These are phyloP conservation scores for Citropsis articulata DNA, from an alignment of 345 rosid species.

Conservation along the genomic window DNA sequence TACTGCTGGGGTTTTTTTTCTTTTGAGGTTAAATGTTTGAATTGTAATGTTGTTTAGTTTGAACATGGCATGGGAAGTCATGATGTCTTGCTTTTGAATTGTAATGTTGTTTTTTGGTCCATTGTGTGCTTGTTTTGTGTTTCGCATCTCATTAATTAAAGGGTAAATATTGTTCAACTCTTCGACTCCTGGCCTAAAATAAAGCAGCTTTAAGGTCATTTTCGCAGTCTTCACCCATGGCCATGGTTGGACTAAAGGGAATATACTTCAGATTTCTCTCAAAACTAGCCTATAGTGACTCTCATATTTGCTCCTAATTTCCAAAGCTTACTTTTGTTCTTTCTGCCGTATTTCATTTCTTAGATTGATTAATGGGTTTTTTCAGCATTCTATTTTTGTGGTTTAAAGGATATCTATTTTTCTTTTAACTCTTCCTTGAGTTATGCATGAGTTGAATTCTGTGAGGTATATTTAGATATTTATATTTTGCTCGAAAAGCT, in stretches of 20 bases:
- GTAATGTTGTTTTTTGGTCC: neutral
- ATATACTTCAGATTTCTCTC: no score
- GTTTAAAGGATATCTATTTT: no score
- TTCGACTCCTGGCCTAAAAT: neutral
- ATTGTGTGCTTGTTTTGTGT: neutral
- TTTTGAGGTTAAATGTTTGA: neutral
- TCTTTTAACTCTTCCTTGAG: no score
- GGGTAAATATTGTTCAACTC: neutral
- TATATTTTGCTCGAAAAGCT: no score
- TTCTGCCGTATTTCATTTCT: no score
- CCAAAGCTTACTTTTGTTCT: no score
- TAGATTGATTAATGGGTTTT: no score
- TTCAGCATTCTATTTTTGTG: no score
- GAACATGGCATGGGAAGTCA: neutral
- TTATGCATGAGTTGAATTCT: no score
- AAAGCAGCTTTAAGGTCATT: neutral
- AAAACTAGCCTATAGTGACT: no score
- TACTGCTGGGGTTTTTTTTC: neutral
- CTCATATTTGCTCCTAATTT: no score
- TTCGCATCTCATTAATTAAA: neutral
- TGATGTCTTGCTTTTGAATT: neutral
- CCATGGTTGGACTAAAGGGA: neutral
- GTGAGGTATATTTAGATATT: no score
- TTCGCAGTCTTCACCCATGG: neutral
- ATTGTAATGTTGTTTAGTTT: neutral